phyloP scores from a whole-genome alignment of 768 basidiomycete genomes.

The Mycena amicta region DNA sequence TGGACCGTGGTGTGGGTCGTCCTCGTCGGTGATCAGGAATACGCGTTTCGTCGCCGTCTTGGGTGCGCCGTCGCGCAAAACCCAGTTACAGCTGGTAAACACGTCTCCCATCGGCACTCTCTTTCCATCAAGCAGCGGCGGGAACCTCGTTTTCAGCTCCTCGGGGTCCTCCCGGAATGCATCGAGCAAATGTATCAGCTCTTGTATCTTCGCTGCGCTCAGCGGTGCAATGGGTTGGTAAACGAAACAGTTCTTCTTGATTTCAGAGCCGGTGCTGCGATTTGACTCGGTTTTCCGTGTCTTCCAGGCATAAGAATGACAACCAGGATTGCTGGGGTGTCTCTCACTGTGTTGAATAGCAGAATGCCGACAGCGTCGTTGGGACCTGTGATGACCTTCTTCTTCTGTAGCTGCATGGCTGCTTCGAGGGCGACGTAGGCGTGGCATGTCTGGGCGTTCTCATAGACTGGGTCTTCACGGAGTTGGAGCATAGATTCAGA shows the following conservation, averaged over 20 bases:
- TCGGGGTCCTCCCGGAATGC: conserved; percentile 67
- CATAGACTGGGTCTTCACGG: conserved; percentile 63
- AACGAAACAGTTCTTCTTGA: conserved; percentile 70
- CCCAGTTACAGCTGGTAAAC: conserved; percentile 88
- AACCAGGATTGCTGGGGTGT: neutral
- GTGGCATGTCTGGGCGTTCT: conserved; percentile 73
- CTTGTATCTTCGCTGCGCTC: conserved; percentile 79
- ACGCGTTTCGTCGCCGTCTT: conserved; percentile 92
- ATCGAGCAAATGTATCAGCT: conserved; percentile 73
- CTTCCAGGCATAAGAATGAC: conserved; percentile 29
- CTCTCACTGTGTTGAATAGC: conserved; percentile 87
- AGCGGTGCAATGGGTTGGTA: conserved; percentile 79
- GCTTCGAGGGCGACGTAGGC: conserved; percentile 79
- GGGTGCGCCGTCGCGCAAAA: conserved; percentile 83
- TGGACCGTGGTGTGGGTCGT: conserved; percentile 66
- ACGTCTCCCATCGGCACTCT: conserved; percentile 85
- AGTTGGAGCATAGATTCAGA: conserved; percentile 86
- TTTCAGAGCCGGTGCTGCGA: conserved; percentile 50
- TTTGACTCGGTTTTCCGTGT: conserved; percentile 44
- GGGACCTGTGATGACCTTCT: conserved; percentile 86
- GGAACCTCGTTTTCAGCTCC: conserved; percentile 61
- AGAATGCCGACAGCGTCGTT: conserved; percentile 89
- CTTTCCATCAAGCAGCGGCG: conserved; percentile 53
- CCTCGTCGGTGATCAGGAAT: conserved; percentile 91
- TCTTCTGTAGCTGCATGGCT: conserved; percentile 86